Base-by-base conservation (phyloP, 176 grass and related monocot genomes). In the Alopecurus myosuroides region DNA sequence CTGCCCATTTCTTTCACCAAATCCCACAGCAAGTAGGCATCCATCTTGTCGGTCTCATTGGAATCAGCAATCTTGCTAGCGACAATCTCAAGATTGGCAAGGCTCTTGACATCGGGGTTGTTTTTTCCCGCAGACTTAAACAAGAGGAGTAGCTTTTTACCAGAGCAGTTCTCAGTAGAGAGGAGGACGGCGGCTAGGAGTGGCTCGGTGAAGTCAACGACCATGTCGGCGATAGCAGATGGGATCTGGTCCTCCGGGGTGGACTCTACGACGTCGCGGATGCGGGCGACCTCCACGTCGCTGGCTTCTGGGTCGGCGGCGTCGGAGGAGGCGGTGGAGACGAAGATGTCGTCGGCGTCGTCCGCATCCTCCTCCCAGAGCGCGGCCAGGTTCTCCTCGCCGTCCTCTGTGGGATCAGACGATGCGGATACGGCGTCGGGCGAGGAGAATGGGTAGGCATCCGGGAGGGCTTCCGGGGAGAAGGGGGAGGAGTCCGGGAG, bases 1-100 rank as follows among this genome's bases (percentile, higher is more conserved):
- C 45, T 60, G 30, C 88, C 93, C 40, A 96, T 88, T 81, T 94
- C 92, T 84, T 94, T 96, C 45, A 96, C 31, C 63, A 92, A 86
- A 92, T 98, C 93, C 97, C 93, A 95, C 34, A 98, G 84, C 92
- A 87, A 79, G 84, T 98, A 96, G 0, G 78, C 86, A 48, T 96
- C 84, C 83, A 74, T 88, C 55, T 96, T 96, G 53, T 49, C 75
- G 49, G 88, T 62, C 74, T 88, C 84, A 11, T 68, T 79, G 1
- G 73, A 90, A 30, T 77, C 76, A 50, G 83, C 78, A 40, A 98
- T 28, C 42, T 90, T 88, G 72, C 67, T 55, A 23, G 92, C 81
- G 65, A 98, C 70, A 61, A 79, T 70, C 78, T 91, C 88, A 77
- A 87, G 71, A 80, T 94, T 83, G 67, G 85, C 79, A 34, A 88